Evolutionary conservation across 176 grass and related monocot species (phyloP).

Genomic region (Avena eriantha): DNA sequence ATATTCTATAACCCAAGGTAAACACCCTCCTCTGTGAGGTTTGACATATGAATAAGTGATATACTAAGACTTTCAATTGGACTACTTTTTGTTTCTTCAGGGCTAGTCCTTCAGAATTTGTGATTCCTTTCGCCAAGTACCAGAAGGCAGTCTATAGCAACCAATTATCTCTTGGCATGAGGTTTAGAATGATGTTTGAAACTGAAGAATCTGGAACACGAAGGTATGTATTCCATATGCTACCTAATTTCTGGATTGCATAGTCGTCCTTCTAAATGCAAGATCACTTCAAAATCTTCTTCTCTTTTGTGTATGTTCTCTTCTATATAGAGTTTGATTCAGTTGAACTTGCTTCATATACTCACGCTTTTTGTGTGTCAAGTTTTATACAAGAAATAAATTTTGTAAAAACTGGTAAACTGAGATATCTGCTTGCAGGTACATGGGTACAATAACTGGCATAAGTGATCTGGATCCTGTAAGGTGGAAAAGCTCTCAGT

Average conservation of each 20-base stretch:
- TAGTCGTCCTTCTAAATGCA: not conserved
- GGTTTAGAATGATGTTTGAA: constrained; percentile 93
- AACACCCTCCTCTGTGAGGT: constrained; percentile 36
- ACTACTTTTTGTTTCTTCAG: constrained; percentile 43
- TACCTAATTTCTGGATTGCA: constrained; percentile 38
- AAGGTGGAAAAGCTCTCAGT: constrained; percentile 78
- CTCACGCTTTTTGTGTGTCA: not conserved
- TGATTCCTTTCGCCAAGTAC: constrained; percentile 87
- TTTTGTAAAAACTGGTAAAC: not conserved
- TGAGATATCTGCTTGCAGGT: constrained; percentile 55
- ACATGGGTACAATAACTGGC: constrained; percentile 84
- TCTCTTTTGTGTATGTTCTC: constrained; percentile 6
- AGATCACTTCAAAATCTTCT: constrained; percentile 33
- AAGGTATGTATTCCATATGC: constrained; percentile 55
- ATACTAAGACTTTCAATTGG: constrained; percentile 26
- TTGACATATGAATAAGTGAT: constrained; percentile 23
- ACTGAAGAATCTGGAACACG: constrained; percentile 81
- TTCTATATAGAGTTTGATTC: constrained; percentile 26
- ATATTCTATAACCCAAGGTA: constrained; percentile 89
- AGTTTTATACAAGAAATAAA: constrained; percentile 22
- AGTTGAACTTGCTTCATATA: not conserved
- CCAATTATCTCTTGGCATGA: constrained; percentile 84
- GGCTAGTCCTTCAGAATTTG: constrained; percentile 82
- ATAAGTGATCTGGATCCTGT: constrained; percentile 76
- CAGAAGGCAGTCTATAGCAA: constrained; percentile 71